A percentile compares a stretch with the other conserved stretches of the same genome.
phyloP scores from a whole-genome alignment of 495 filamentous ascomycete species.

The Penicillium longicatenatum region DNA sequence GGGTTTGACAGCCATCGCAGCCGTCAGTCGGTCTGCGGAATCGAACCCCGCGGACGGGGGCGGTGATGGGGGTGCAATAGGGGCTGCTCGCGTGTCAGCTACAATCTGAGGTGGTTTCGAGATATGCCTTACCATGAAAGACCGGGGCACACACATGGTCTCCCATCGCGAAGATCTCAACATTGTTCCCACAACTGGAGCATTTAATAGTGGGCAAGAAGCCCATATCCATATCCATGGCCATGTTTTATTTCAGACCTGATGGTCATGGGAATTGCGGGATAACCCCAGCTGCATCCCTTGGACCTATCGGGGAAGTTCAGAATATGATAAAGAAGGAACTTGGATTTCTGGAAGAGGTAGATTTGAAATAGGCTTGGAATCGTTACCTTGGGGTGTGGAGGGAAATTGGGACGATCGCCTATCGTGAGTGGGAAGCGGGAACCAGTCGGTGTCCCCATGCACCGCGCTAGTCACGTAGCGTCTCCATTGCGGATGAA shows the following conservation, averaged over 20 bases:
- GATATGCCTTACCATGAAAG: constrained; percentile 11
- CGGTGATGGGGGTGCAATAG: constrained; percentile 39
- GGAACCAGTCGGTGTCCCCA: constrained; percentile 11
- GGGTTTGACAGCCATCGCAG: constrained; percentile 23
- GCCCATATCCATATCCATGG: constrained; percentile 42
- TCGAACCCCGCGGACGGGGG: constrained; percentile 35
- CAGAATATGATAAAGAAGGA: neutral
- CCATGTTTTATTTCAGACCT: constrained; percentile 16
- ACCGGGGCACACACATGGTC: constrained; percentile 72
- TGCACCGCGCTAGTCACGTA: constrained; percentile 21
- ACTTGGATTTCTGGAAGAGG: neutral
- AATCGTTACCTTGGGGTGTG: neutral
- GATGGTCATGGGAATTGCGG: constrained; percentile 16
- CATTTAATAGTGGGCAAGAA: constrained; percentile 94
- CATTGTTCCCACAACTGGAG: constrained; percentile 80
- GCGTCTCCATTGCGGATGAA: constrained; percentile 28
- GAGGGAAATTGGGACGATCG: constrained; percentile 11
- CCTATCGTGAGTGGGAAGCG: constrained; percentile 6
- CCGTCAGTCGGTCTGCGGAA: constrained; percentile 22
- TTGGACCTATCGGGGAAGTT: neutral
- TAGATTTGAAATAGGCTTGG: neutral
- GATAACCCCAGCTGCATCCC: constrained; percentile 17
- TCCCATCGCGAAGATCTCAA: constrained; percentile 89
- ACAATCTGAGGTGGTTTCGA: neutral
- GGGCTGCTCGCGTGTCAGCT: constrained; percentile 18